phyloP scores from a whole-genome alignment of 345 rosid species.

The Turritis glabra region DNA sequence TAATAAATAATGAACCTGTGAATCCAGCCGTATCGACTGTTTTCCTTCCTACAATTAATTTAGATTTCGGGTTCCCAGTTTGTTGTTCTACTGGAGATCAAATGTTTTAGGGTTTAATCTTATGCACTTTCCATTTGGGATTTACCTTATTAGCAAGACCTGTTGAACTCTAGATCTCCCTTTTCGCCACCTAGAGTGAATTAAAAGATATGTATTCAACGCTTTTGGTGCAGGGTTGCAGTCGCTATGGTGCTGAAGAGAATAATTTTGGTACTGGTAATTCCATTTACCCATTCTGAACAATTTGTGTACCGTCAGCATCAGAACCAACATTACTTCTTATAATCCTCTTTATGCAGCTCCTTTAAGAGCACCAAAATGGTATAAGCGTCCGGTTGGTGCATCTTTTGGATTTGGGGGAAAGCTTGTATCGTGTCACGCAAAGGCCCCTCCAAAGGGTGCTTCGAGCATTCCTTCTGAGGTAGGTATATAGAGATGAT shows the following conservation, averaged over 20 bases:
- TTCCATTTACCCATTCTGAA: conserved; percentile 16
- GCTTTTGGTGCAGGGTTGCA: conserved; percentile 73
- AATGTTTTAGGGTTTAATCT: conserved; percentile 16
- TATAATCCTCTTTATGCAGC: conserved; percentile 39
- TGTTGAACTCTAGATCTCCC: conserved; percentile 2
- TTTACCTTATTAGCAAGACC: background rate
- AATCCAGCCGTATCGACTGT: conserved; percentile 16
- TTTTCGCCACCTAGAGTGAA: background rate
- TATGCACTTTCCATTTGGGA: background rate
- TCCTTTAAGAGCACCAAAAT: conserved; percentile 88
- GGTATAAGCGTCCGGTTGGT: conserved; percentile 92
- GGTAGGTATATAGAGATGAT: conserved; percentile 45
- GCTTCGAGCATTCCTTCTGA: conserved; percentile 53
- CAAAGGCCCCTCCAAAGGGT: conserved; percentile 50
- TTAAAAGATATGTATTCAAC: conserved; percentile 15
- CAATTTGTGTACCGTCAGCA: conserved; percentile 3
- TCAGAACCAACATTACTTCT: conserved; percentile 13
- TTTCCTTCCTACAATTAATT: background rate
- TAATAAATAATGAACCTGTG: background rate
- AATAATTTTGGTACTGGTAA: conserved; percentile 68
- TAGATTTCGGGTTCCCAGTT: conserved; percentile 7
- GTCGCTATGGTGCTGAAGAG: conserved; percentile 59
- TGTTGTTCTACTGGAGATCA: conserved; percentile 5
- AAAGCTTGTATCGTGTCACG: conserved; percentile 81
- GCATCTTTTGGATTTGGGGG: conserved; percentile 99